Conservation (phyloP, 345 rosid genomes). For the Stellera chamaejasme region DNA sequence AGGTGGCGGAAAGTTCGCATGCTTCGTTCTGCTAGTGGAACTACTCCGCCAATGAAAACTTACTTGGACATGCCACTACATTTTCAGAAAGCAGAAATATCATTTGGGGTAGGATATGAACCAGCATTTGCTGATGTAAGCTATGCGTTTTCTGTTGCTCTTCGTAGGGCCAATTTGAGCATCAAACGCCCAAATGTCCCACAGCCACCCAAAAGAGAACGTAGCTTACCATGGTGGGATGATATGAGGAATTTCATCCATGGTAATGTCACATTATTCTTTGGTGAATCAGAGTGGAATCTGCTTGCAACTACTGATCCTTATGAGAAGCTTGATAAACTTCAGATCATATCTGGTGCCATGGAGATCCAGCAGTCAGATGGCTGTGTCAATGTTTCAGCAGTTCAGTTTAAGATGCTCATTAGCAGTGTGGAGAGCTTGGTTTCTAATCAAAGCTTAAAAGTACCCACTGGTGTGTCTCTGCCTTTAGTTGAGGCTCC, state of each 20-base stretch:
- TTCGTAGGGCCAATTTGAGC: conserved; percentile 94
- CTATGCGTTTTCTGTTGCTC: conserved; percentile 94
- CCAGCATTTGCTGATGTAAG: conserved; percentile 90
- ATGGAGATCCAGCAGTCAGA: conserved; percentile 95
- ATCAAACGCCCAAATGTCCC: conserved; percentile 45
- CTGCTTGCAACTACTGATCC: conserved; percentile 93
- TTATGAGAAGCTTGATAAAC: conserved; percentile 88
- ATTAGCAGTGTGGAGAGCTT: conserved; percentile 88
- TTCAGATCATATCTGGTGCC: conserved; percentile 52
- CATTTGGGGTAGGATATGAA: conserved; percentile 94
- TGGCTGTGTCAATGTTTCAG: conserved; percentile 68
- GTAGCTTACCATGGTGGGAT: conserved; percentile 99
- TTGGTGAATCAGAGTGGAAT: conserved; percentile 63
- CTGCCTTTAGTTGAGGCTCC: conserved; percentile 72
- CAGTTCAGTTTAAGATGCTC: conserved; percentile 70
- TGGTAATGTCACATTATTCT: conserved; percentile 59
- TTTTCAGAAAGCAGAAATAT: conserved; percentile 70
- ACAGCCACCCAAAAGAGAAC: conserved; percentile 70
- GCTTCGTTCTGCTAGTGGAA: conserved; percentile 93
- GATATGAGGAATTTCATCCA: conserved; percentile 95
- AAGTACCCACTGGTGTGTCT: conserved; percentile 44
- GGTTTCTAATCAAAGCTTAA: conserved; percentile 49
- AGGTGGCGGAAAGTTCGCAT: conserved; percentile 93
- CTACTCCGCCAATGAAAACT: conserved; percentile 91
- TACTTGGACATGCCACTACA: conserved; percentile 75